Evolutionary conservation across 1,284 basidiomycete species (phyloP).

Genomic region (Porphyrellus sp.): DNA sequence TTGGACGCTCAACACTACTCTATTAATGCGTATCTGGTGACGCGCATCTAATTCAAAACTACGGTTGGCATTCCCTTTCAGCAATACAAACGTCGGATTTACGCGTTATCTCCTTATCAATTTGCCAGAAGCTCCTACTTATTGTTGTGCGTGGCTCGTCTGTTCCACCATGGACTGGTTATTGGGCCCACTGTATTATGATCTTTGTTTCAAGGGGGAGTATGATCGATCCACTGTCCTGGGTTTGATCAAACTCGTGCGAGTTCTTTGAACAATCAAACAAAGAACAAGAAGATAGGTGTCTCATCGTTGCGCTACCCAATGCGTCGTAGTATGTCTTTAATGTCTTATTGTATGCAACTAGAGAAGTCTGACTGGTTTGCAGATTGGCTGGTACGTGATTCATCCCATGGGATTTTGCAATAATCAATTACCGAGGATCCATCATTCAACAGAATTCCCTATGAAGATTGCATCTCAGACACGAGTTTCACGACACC

Average conservation of each 20-base stretch:
- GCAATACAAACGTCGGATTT: conserved; percentile 4
- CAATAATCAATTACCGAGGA: not conserved
- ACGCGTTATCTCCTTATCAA: not conserved
- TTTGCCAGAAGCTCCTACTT: not conserved
- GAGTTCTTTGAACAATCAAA: not conserved
- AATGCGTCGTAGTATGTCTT: not conserved
- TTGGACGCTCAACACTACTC: not conserved
- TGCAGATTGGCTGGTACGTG: not conserved
- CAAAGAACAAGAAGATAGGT: not conserved
- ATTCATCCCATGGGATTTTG: not conserved
- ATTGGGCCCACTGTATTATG: not conserved
- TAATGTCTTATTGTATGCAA: not conserved
- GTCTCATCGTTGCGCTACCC: not conserved
- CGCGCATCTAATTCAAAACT: not conserved
- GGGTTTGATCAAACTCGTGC: not conserved
- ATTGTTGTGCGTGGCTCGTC: conserved; percentile 1
- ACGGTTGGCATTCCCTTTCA: not conserved
- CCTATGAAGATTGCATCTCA: not conserved
- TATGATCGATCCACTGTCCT: not conserved
- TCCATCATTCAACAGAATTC: not conserved
- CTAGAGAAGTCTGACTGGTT: not conserved
- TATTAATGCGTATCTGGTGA: conserved; percentile 3
- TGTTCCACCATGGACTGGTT: not conserved
- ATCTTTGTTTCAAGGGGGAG: not conserved
- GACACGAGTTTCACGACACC: not conserved